Conservation (phyloP, 768 basidiomycete genomes). For the Cyathus striatus region DNA sequence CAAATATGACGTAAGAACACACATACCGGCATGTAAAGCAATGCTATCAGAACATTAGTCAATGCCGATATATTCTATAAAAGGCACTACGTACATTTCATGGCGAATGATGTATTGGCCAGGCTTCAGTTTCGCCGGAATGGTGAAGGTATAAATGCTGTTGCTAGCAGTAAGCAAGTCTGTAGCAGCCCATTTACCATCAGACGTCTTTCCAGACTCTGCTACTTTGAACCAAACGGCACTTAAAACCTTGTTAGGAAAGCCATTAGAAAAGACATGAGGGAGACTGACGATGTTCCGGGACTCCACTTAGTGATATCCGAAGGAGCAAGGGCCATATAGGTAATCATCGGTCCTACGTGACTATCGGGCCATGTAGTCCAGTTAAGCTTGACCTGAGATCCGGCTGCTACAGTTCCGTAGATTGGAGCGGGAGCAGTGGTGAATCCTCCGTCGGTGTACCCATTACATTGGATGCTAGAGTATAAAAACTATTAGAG, state of each 20-base stretch:
- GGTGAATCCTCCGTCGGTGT: constrained; percentile 14
- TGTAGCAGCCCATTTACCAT: constrained; percentile 40
- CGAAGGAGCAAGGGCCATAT: constrained; percentile 39
- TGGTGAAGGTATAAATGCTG: constrained; percentile 40
- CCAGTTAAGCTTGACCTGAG: constrained; percentile 34
- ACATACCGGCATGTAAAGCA: constrained; percentile 29
- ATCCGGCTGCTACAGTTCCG: constrained; percentile 36
- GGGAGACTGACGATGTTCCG: constrained; percentile 22
- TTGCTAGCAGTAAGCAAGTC: constrained; percentile 31
- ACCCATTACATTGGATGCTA: constrained; percentile 30
- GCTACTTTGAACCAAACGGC: constrained; percentile 50
- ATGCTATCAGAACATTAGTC: constrained; percentile 19
- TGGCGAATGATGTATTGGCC: constrained; percentile 47
- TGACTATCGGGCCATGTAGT: constrained; percentile 32
- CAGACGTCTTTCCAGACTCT: constrained; percentile 37
- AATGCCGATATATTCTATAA: neutral
- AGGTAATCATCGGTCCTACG: constrained; percentile 39
- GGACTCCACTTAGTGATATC: constrained; percentile 39
- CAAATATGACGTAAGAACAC: neutral
- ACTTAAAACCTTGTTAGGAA: constrained; percentile 11
- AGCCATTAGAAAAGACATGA: neutral
- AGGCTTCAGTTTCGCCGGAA: constrained; percentile 37
- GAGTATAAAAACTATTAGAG: neutral
- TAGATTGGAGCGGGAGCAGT: constrained; percentile 33
- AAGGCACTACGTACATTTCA: constrained; percentile 28